These are phyloP conservation scores for Populus davidiana DNA, from an alignment of 345 rosid genomes.

Conservation along the genomic window DNA sequence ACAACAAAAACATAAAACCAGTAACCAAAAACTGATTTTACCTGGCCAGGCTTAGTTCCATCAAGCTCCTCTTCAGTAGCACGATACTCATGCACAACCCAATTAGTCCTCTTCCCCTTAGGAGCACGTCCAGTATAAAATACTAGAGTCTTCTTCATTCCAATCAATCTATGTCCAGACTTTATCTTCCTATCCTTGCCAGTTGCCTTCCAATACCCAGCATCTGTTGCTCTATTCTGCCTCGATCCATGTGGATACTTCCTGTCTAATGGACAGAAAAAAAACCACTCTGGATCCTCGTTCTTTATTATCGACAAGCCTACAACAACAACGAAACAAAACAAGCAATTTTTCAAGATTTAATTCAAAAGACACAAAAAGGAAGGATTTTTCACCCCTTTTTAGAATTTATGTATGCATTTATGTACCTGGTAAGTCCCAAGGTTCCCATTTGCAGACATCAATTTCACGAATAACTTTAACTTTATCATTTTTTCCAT, in stretches of 20 bases:
- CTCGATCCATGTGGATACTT: conserved; percentile 83
- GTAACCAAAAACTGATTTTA: not conserved
- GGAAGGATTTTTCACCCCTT: not conserved
- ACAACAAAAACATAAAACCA: not conserved
- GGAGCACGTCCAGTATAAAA: conserved; percentile 90
- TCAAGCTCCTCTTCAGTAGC: conserved; percentile 59
- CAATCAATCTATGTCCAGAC: conserved; percentile 53
- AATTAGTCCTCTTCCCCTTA: conserved; percentile 58
- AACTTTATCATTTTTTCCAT: conserved; percentile 58
- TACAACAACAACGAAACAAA: conserved; percentile 19
- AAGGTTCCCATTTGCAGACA: conserved; percentile 88
- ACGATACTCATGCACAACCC: conserved; percentile 96
- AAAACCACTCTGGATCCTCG: conserved; percentile 83
- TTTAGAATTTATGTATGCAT: not conserved
- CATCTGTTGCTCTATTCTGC: conserved; percentile 71
- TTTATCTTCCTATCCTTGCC: conserved; percentile 80
- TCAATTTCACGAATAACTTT: conserved; percentile 70
- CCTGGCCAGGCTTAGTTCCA: conserved; percentile 89
- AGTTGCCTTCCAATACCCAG: conserved; percentile 96
- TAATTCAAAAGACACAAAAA: not conserved
- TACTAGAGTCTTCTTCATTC: conserved; percentile 89
- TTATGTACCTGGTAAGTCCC: conserved; percentile 83
- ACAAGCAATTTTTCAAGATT: not conserved
- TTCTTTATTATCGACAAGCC: conserved; percentile 56
- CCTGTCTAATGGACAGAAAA: conserved; percentile 87